A percentile compares a stretch with the other conserved stretches of the same genome.
phyloP scores from a whole-genome alignment of 441 rosid genomes.

The Pelargonium fulgidum region DNA sequence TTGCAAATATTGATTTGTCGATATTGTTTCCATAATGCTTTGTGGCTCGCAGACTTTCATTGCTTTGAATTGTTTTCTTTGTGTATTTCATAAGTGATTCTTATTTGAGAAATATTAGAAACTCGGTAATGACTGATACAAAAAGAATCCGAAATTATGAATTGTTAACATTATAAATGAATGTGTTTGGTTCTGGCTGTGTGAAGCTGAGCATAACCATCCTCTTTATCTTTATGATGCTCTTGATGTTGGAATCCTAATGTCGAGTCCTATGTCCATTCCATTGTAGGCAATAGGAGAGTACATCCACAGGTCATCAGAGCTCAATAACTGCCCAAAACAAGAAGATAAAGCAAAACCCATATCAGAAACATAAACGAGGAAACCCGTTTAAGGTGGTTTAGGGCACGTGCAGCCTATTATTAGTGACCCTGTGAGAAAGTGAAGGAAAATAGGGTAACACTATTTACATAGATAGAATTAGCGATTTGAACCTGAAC shows the following conservation, averaged over 20 bases:
- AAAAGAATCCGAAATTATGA: background rate
- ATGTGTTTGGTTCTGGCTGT: background rate
- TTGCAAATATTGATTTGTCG: background rate
- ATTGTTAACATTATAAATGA: background rate
- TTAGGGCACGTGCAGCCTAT: background rate
- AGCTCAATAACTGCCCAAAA: conserved; percentile 53
- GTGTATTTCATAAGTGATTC: background rate
- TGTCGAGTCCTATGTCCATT: conserved; percentile 61
- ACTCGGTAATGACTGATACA: background rate
- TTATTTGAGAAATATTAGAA: background rate
- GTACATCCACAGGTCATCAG: conserved; percentile 68
- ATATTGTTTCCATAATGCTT: too few species aligned
- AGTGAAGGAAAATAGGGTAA: too few species aligned
- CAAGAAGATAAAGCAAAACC: background rate
- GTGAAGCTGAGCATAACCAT: background rate
- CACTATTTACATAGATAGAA: too few species aligned
- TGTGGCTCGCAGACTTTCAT: too few species aligned
- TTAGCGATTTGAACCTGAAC: too few species aligned
- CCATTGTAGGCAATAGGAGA: conserved; percentile 75
- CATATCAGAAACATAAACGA: background rate
- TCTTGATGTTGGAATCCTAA: conserved; percentile 27
- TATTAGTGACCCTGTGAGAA: too few species aligned
- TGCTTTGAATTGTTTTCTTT: too few species aligned
- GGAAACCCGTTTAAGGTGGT: background rate
- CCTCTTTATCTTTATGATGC: conserved; percentile 18